A percentile compares a stretch with the other conserved stretches of the same genome.
These are phyloP conservation scores for Nakazawaea sp. DNA, from an alignment of 805 yeast genomes.

Conservation along the genomic window DNA sequence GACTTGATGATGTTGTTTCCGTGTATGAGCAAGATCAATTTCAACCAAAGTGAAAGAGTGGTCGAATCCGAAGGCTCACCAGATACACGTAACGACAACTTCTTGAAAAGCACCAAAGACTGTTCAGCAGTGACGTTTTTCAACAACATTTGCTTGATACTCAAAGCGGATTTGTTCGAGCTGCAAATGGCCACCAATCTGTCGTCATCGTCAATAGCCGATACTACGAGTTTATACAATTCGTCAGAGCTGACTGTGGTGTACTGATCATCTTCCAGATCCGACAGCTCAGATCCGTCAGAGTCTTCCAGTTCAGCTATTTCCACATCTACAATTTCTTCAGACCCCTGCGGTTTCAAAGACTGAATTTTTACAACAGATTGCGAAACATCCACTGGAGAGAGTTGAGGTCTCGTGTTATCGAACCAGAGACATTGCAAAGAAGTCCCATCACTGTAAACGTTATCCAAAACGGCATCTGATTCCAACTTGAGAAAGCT, in stretches of 20 bases:
- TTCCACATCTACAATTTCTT: constrained; percentile 15
- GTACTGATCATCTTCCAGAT: constrained; percentile 15
- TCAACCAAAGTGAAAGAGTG: constrained; percentile 57
- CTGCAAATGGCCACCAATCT: constrained; percentile 25
- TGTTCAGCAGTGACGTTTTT: constrained; percentile 41
- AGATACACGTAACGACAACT: constrained; percentile 38
- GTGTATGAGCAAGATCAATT: constrained; percentile 68
- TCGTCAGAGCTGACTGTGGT: constrained; percentile 17
- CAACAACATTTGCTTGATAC: constrained; percentile 46
- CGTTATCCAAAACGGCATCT: constrained; percentile 20
- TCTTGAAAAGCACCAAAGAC: constrained; percentile 37
- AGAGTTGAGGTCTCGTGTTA: constrained; percentile 23
- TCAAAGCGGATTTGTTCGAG: constrained; percentile 34
- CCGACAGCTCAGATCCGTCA: constrained; percentile 18
- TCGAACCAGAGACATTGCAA: constrained; percentile 34
- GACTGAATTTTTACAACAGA: not conserved
- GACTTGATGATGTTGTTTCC: constrained; percentile 56
- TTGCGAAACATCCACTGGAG: constrained; percentile 2
- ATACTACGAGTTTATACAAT: constrained; percentile 15
- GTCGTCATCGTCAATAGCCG: constrained; percentile 19
- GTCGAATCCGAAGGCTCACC: constrained; percentile 49
- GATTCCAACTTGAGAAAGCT: constrained; percentile 16
- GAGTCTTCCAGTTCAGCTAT: constrained; percentile 5
- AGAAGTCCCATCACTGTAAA: constrained; percentile 18
- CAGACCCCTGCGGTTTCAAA: constrained; percentile 23